Base-by-base conservation (phyloP, 169 alveolate genomes). In the Plasmodium falciparum region DNA sequence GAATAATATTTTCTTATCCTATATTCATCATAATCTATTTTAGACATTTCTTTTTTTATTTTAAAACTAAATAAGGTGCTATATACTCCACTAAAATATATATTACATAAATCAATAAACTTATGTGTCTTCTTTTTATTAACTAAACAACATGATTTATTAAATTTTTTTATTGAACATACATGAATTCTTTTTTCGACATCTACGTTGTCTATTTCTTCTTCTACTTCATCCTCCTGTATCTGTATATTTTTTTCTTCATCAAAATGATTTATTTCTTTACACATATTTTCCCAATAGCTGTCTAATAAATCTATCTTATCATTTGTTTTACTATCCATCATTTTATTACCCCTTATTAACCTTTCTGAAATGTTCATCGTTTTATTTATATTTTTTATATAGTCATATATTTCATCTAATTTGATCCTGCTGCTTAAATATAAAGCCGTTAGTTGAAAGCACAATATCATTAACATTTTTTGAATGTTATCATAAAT, bases 21-120 rank as follows among this genome's bases (percentile, higher is more conserved):
- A 59, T 78, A 66, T 66, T 78, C 76, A 52, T 78, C 89, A 66
- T 78, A 78, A 50, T 78, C 76, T 45, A 78, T 65, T 7, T 24
- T 61, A 13, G 12, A 12, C 24, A 39, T 58, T 65, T 50, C 89
- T 45, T 52, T 78, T 52, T 65, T 65, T 65, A n/a, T 50, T 22
- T 47, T 78, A 26, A 65, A 47, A 45, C 75, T 11, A 7, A 78
- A 61, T 43, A 78, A 47, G 29, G 65, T 78, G 6, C 67, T 52
- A 45, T 78, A 78, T 4, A 52, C 72, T 20, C 58, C 33, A 15
- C 47, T 58, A 61, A 78, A 78, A 54, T 65, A 78, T 47, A 65
- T 49, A 58, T 39, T 66, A 20, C 89, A 78, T 15, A 78, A 56
- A 43, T 54, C 67, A 20, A 45, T 29, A 56, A 78, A 65, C 6